Conservation (phyloP, 768 basidiomycete genomes). For the Artomyces pyxidatus region DNA sequence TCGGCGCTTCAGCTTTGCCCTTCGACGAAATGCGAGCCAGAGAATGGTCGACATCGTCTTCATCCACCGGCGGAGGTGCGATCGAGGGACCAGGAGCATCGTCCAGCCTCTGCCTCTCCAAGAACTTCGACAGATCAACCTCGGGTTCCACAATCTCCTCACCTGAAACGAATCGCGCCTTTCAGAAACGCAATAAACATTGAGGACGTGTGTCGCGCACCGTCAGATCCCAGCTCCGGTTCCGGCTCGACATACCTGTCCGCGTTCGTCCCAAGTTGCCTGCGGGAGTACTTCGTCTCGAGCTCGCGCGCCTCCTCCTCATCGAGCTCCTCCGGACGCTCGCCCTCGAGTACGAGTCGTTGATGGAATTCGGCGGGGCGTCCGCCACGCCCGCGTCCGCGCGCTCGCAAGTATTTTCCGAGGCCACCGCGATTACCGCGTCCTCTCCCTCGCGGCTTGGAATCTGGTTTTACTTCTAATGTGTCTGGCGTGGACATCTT, state of each 20-base stretch:
- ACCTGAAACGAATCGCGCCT: constrained; percentile 30
- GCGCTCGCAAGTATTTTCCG: constrained; percentile 67
- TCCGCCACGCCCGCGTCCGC: constrained; percentile 52
- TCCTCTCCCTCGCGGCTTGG: constrained; percentile 28
- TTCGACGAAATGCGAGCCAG: constrained; percentile 43
- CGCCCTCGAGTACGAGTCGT: constrained; percentile 55
- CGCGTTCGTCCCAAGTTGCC: constrained; percentile 59
- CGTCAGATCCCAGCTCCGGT: constrained; percentile 63
- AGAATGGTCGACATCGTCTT: constrained; percentile 50
- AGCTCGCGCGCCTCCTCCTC: constrained; percentile 44
- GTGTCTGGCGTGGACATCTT: no score
- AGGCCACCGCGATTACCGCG: constrained; percentile 56
- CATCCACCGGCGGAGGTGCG: constrained; percentile 23
- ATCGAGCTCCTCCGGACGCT: constrained; percentile 31
- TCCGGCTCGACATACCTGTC: constrained; percentile 70
- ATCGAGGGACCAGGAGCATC: constrained; percentile 20
- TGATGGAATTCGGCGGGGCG: constrained; percentile 60
- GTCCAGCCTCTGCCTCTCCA: constrained; percentile 51
- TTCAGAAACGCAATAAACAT: neutral
- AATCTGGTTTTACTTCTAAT: neutral
- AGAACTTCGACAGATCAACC: constrained; percentile 59
- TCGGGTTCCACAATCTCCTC: constrained; percentile 64
- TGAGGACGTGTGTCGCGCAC: constrained; percentile 26
- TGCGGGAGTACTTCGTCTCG: constrained; percentile 42
- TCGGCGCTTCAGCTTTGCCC: constrained; percentile 10